A percentile compares a stretch with the other conserved stretches of the same genome.
These are phyloP conservation scores for Saccharomyces eubayanus DNA, from an alignment of 805 yeast species.

Conservation along the genomic window DNA sequence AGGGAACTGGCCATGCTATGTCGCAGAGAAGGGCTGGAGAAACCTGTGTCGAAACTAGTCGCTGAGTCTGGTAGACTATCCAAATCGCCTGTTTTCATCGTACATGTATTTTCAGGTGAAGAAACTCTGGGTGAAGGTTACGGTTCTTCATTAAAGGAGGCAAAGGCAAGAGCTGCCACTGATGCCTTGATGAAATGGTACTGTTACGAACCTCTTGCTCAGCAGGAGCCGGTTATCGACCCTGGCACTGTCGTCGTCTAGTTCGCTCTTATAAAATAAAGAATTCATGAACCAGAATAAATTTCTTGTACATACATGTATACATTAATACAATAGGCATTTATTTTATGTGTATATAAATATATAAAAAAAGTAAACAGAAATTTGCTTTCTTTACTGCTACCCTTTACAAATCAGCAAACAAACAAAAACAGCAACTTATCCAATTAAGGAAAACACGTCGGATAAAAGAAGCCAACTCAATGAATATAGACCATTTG, in stretches of 20 bases:
- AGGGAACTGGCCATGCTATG: conserved; percentile 73
- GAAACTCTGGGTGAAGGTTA: conserved; percentile 88
- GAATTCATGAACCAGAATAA: background rate
- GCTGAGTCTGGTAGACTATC: conserved; percentile 92
- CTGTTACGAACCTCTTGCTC: conserved; percentile 63
- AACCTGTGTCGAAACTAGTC: conserved; percentile 72
- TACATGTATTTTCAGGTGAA: conserved; percentile 82
- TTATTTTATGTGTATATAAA: background rate
- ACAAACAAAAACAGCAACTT: background rate
- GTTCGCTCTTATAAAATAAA: conserved; percentile 1
- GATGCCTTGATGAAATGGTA: conserved; percentile 88
- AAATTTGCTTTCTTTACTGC: background rate
- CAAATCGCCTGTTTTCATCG: conserved; percentile 75
- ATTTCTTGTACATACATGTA: conserved; percentile 9
- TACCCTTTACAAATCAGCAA: background rate
- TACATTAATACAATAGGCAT: background rate
- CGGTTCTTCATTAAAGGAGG: conserved; percentile 84
- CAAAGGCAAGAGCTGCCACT: conserved; percentile 85
- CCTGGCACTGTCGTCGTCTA: conserved; percentile 39
- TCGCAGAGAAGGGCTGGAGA: conserved; percentile 60
- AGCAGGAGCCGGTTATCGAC: conserved; percentile 44
- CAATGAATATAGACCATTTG: background rate
- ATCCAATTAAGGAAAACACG: background rate
- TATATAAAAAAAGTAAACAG: background rate
- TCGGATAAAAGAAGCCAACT: background rate